Evolutionary conservation across 495 filamentous ascomycete genomes (phyloP), one percentile per base, ranked within the genome.

Genomic region (Aspergillus nanangensis): DNA sequence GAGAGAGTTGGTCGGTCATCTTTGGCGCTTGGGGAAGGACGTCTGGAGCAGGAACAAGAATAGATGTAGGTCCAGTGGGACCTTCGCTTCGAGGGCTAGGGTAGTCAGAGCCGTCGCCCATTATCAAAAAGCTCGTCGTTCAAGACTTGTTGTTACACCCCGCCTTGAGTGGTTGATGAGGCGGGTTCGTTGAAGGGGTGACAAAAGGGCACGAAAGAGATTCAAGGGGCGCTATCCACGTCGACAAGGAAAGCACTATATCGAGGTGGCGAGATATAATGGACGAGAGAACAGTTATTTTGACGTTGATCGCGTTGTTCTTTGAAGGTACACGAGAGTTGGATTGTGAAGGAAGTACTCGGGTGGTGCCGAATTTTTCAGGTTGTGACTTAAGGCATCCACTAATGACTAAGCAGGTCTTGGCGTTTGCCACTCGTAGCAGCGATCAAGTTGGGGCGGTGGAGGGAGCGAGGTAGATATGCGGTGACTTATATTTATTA

Each of bases 51-150:
- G 67, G 56, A 43, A 69, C 67, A 34, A 75, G 64, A 44, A 65
- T 56, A 43, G 69, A 63, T 25, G 63, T 62, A 25, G 66, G 64
- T 45, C 64, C 68, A 50, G 58, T 54, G 24, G 63, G 56, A 62
- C 62, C 71, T 70, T 75, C 71, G 59, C 71, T 75, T 71, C 66
- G 61, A 56, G 71, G 71, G 58, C 69, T 73, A 55, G 71, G 71
- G 62, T 75, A 75, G 60, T 75, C 69, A 70, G 68, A 67, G 35
- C 67, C 69, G 67, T 72, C 69, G 47, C 71, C 71, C 71, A 75
- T 75, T 29, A 61, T 68, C 62, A 63, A n/a, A n/a, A n/a, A n/a
- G n/a, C n/a, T n/a, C n/a, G n/a, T n/a, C 35, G 53, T 38, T 53
- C 46, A 37, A 27, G 46, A 55, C n/a, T n/a, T n/a, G n/a, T n/a